These are phyloP conservation scores for Mytilinidion resinicola DNA, from an alignment of 495 filamentous ascomycete species.

Conservation along the genomic window DNA sequence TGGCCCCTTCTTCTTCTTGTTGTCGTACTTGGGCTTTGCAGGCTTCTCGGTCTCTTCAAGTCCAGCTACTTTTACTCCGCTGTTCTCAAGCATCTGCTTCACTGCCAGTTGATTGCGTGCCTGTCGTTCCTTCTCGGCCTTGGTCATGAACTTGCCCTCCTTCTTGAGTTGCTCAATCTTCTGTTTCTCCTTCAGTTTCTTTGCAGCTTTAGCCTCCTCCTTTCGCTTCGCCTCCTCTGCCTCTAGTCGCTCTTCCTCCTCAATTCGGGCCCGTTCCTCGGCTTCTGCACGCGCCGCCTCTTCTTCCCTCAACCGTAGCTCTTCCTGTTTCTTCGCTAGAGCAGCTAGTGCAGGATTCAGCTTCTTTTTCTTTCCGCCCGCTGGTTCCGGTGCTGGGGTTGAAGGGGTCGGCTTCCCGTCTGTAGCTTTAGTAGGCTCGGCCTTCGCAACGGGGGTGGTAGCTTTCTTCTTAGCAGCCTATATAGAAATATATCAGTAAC, in stretches of 20 bases:
- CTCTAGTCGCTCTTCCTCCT: constrained; percentile 59
- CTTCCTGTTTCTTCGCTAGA: constrained; percentile 90
- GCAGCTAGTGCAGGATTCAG: constrained; percentile 71
- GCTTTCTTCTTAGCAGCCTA: constrained; percentile 68
- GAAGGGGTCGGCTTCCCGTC: constrained; percentile 38
- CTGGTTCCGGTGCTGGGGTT: constrained; percentile 22
- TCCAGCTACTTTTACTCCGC: constrained; percentile 69
- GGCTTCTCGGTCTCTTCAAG: constrained; percentile 49
- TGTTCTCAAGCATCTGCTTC: constrained; percentile 89
- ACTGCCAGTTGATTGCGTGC: constrained; percentile 76
- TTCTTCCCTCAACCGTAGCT: constrained; percentile 64
- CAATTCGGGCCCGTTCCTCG: constrained; percentile 68
- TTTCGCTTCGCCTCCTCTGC: constrained; percentile 69
- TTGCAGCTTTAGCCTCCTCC: constrained; percentile 67
- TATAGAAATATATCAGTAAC: not conserved
- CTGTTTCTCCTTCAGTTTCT: constrained; percentile 94
- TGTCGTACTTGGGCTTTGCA: constrained; percentile 61
- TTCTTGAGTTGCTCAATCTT: constrained; percentile 91
- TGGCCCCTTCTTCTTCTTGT: constrained; percentile 67
- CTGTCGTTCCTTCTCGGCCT: constrained; percentile 85
- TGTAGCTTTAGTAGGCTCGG: constrained; percentile 36
- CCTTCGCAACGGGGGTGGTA: constrained; percentile 38
- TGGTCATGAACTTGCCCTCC: constrained; percentile 91
- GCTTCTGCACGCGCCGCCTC: constrained; percentile 60
- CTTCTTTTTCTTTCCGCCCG: constrained; percentile 84